Conservation (phyloP, 225 moss, liverwort and hornwort genomes). For the Asterella californica region DNA sequence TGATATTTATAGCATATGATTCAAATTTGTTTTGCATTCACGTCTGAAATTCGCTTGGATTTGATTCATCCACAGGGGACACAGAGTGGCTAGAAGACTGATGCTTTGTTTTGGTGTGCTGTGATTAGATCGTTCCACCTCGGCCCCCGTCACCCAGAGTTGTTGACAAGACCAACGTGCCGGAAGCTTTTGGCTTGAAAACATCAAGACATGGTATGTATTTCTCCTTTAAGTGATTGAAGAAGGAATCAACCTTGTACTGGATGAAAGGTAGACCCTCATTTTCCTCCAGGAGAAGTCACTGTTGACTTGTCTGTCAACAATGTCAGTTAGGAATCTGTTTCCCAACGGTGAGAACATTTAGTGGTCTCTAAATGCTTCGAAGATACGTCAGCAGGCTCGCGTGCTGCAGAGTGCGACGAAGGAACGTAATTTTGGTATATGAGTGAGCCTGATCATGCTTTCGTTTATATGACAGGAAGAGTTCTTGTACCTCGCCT, state of each 20-base stretch:
- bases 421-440: background rate
- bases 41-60: background rate
- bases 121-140: conserved; percentile 30
- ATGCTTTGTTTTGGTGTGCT: background rate
- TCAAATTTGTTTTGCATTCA: background rate
- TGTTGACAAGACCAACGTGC: conserved; percentile 29
- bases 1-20: background rate
- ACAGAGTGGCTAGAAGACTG: background rate
- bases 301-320: too few species aligned
- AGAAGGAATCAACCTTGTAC: background rate
- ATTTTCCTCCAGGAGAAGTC: too few species aligned
- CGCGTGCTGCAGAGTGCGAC: background rate
- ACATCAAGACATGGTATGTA: conserved; percentile 30
- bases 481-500: conserved; percentile 42
- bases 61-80: background rate
- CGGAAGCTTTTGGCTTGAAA: conserved; percentile 42
- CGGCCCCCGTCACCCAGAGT: conserved; percentile 33
- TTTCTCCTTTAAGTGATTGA: background rate
- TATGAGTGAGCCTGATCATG: background rate
- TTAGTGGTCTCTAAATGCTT: background rate
- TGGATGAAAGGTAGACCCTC: background rate
- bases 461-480: conserved; percentile 17
- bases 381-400: background rate
- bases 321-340: too few species aligned
- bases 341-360: too few species aligned